These are phyloP conservation scores for Diaporthe nobilis DNA, from an alignment of 2,329 filamentous ascomycete genomes.

Conservation along the genomic window DNA sequence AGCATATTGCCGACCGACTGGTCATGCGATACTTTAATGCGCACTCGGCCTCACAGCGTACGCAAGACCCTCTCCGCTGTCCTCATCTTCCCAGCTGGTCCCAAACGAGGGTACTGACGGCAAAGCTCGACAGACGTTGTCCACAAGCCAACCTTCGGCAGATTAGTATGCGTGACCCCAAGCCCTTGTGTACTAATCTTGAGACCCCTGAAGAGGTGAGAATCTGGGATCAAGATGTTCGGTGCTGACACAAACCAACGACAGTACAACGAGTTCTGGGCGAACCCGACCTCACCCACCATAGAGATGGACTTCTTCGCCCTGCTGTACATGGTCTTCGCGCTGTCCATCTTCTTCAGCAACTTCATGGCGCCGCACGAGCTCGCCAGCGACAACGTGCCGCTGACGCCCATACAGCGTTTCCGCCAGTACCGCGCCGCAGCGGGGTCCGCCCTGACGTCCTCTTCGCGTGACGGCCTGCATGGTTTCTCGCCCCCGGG, in stretches of 20 bases:
- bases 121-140: slow-evolving; percentile 59
- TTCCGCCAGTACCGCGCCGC: slow-evolving; percentile 64
- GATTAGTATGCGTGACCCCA: slow-evolving; percentile 52
- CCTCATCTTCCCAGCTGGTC: not conserved
- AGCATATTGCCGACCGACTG: slow-evolving; percentile 62
- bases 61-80: slow-evolving; percentile 41
- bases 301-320: slow-evolving; percentile 63
- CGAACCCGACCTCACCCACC: slow-evolving; percentile 52
- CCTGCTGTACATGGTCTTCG: slow-evolving; percentile 63
- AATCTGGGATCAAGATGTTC: too few relatives aligned
- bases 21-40: slow-evolving; percentile 68
- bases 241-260: slow-evolving; percentile 18
- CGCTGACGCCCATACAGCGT: slow-evolving; percentile 57
- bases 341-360: slow-evolving; percentile 60
- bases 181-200: not conserved
- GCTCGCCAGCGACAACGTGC: slow-evolving; percentile 58
- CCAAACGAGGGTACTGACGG: slow-evolving; percentile 34
- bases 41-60: slow-evolving; percentile 66
- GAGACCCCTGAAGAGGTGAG: slow-evolving; percentile 12
- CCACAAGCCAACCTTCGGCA: slow-evolving; percentile 67
- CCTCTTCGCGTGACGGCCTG: slow-evolving; percentile 52
- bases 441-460: slow-evolving; percentile 65
- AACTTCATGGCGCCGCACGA: slow-evolving; percentile 61
- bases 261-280: slow-evolving; percentile 66
- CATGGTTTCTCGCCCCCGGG: slow-evolving; percentile 62